These are phyloP conservation scores for Wickerhamomyces bisporus DNA, from an alignment of 805 yeast genomes.

Conservation along the genomic window DNA sequence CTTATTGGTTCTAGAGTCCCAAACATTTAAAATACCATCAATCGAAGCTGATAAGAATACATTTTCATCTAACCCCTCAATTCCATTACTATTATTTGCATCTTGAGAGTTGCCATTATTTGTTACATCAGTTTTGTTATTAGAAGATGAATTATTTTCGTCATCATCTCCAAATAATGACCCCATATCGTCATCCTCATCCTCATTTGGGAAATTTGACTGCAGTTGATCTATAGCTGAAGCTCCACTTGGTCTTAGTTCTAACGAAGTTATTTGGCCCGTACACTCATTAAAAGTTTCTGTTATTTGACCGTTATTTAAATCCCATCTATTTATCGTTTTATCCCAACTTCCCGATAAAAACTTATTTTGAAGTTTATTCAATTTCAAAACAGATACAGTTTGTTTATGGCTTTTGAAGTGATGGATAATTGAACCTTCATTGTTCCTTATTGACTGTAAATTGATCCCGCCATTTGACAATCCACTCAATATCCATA, in stretches of 20 bases:
- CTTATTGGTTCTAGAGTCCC: slow-evolving; percentile 64
- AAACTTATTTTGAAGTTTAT: slow-evolving; percentile 54
- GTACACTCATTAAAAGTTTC: slow-evolving; percentile 49
- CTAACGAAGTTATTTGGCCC: slow-evolving; percentile 77
- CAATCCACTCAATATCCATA: slow-evolving; percentile 82
- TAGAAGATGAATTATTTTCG: slow-evolving; percentile 32
- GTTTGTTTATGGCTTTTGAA: slow-evolving; percentile 68
- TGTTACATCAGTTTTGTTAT: slow-evolving; percentile 2
- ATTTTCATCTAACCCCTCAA: slow-evolving; percentile 31
- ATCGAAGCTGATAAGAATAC: slow-evolving; percentile 75
- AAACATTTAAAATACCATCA: slow-evolving; percentile 74
- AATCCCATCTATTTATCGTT: slow-evolving; percentile 76
- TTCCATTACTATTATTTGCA: neutral
- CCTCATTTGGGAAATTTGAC: slow-evolving; percentile 9
- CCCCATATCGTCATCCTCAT: slow-evolving; percentile 43
- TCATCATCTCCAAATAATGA: slow-evolving; percentile 58
- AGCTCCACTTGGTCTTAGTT: slow-evolving; percentile 54
- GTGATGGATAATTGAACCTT: slow-evolving; percentile 77
- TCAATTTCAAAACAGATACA: slow-evolving; percentile 66
- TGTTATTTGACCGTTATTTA: slow-evolving; percentile 58
- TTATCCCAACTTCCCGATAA: slow-evolving; percentile 92
- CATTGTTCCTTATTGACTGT: slow-evolving; percentile 76
- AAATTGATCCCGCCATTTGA: slow-evolving; percentile 80
- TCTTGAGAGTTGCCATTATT: slow-evolving; percentile 15
- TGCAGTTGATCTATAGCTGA: slow-evolving; percentile 16